Evolutionary conservation across 345 rosid genomes (phyloP).

Genomic region (Ceriops tagal): DNA sequence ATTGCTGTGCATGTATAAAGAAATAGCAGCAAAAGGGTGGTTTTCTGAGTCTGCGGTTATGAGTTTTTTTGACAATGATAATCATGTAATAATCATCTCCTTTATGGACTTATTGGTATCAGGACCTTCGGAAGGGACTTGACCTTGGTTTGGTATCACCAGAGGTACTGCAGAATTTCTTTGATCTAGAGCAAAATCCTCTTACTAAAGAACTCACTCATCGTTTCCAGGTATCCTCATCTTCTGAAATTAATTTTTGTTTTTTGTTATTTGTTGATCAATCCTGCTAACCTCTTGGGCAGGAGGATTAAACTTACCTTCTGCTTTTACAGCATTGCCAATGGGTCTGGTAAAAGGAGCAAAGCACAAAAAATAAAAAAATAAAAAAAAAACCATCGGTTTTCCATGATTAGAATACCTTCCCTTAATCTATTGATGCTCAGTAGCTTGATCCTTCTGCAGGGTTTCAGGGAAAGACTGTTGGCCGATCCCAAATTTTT

Average conservation of each 20-base stretch:
- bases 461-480: slow-evolving; percentile 94
- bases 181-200: slow-evolving; percentile 84
- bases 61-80: background rate
- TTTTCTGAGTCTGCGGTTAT: background rate
- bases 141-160: slow-evolving; percentile 95
- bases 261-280: background rate
- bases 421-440: slow-evolving; percentile 1
- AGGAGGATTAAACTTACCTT: no score
- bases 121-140: slow-evolving; percentile 94
- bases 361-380: no score
- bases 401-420: background rate
- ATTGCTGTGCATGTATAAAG: background rate
- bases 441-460: slow-evolving; percentile 31
- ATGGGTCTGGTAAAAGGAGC: no score
- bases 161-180: slow-evolving; percentile 87
- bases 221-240: slow-evolving; percentile 65
- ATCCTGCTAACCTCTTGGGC: background rate
- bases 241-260: slow-evolving; percentile 4
- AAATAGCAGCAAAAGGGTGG: background rate
- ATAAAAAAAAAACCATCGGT: no score
- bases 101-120: slow-evolving; percentile 9
- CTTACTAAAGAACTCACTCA: slow-evolving; percentile 74
- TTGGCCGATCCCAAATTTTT: slow-evolving; percentile 91
- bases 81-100: background rate
- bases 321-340: no score